Conservation (phyloP, 2,329 filamentous ascomycete species). For the Polytolypa hystricis region DNA sequence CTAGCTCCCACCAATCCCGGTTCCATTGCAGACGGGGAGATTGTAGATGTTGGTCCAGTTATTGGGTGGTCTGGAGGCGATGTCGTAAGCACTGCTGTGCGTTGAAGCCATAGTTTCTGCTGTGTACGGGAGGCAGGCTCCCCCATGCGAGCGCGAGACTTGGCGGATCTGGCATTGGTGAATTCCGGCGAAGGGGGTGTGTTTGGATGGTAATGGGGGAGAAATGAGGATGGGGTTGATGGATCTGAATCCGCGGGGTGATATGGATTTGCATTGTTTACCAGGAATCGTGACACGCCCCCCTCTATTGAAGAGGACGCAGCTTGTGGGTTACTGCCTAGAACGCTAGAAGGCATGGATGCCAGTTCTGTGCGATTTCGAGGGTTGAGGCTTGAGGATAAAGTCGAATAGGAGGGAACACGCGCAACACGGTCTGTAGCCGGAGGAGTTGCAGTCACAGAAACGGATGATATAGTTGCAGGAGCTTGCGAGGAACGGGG, state of each 20-base stretch:
- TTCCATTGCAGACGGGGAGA: conserved; percentile 27
- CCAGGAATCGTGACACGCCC: conserved; percentile 36
- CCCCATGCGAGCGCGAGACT: conserved; percentile 21
- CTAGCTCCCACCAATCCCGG: conserved; percentile 21
- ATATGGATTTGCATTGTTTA: conserved; percentile 21
- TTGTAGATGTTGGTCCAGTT: conserved; percentile 21
- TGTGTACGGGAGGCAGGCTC: conserved; percentile 36
- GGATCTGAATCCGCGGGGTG: conserved; percentile 32
- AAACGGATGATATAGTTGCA: conserved; percentile 39
- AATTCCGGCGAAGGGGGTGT: conserved; percentile 32
- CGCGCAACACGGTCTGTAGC: conserved; percentile 25
- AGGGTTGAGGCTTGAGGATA: conserved; percentile 23
- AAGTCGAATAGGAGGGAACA: conserved; percentile 26
- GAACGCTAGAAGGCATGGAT: conserved; percentile 17
- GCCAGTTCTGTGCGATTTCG: conserved; percentile 20
- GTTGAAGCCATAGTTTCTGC: conserved; percentile 38
- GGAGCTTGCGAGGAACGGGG: conserved; percentile 34
- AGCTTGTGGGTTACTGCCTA: conserved; percentile 24
- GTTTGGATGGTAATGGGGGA: conserved; percentile 37
- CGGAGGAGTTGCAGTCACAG: conserved; percentile 32
- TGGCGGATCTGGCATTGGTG: conserved; percentile 18
- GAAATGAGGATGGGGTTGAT: conserved; percentile 36
- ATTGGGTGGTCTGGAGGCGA: conserved; percentile 29
- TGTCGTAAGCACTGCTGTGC: conserved; percentile 34
- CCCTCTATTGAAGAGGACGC: conserved; percentile 39